phyloP scores from a whole-genome alignment of 768 basidiomycete species.

The Trametopsis cervina region DNA sequence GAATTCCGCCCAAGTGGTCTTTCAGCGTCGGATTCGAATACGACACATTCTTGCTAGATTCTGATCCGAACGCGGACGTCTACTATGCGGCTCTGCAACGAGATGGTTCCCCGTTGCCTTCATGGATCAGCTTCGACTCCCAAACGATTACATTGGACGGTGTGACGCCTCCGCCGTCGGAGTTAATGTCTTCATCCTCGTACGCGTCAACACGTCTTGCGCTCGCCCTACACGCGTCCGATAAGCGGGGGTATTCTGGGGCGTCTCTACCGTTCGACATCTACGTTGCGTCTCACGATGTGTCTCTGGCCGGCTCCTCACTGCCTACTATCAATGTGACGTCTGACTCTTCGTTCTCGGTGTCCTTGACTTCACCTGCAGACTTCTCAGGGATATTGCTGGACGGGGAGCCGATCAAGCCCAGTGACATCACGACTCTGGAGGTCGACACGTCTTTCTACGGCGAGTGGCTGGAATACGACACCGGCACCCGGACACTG shows the following conservation, averaged over 20 bases:
- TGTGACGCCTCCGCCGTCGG: constrained; percentile 49
- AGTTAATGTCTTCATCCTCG: constrained; percentile 31
- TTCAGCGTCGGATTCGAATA: constrained; percentile 83
- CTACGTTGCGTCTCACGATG: constrained; percentile 60
- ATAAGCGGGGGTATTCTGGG: constrained; percentile 66
- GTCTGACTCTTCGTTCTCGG: constrained; percentile 41
- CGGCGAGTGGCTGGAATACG: constrained; percentile 54
- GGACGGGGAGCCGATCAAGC: constrained; percentile 52
- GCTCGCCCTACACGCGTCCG: constrained; percentile 62
- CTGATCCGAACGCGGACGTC: constrained; percentile 25
- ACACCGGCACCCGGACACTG: constrained; percentile 46
- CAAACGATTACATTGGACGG: constrained; percentile 71
- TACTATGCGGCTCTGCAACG: constrained; percentile 55
- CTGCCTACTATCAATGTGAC: constrained; percentile 72
- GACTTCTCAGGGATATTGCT: constrained; percentile 62
- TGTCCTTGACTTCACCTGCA: constrained; percentile 43
- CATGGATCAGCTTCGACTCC: constrained; percentile 70
- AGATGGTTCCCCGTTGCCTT: constrained; percentile 66
- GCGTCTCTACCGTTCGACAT: constrained; percentile 53
- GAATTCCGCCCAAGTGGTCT: constrained; percentile 79
- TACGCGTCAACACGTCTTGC: no score
- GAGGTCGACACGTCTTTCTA: constrained; percentile 52
- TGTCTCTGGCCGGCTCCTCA: constrained; percentile 39
- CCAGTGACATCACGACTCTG: constrained; percentile 49
- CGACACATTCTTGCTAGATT: constrained; percentile 41